A percentile compares a stretch with the other conserved stretches of the same genome.
phyloP scores from a whole-genome alignment of 2,329 filamentous ascomycete species.

The Fusarium bulbicola region DNA sequence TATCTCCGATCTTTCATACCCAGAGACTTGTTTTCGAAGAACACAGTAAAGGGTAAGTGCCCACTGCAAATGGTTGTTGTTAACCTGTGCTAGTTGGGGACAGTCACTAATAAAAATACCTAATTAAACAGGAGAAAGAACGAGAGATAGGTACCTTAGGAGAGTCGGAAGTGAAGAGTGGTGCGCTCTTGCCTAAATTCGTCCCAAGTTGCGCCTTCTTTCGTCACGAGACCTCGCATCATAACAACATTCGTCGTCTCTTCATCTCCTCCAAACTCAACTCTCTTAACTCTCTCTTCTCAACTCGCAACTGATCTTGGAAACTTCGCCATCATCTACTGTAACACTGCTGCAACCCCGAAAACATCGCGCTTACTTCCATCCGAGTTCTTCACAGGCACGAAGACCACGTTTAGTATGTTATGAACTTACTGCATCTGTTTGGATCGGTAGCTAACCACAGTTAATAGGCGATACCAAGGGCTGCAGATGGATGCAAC shows the following conservation, averaged over 20 bases:
- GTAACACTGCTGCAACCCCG: neutral
- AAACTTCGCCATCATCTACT: conserved; percentile 4
- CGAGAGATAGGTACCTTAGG: neutral
- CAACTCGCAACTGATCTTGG: neutral
- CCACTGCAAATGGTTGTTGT: neutral
- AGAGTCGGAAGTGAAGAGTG: neutral
- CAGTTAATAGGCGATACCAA: neutral
- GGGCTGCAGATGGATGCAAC: neutral
- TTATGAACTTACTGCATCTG: neutral
- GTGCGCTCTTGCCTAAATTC: conserved; percentile 16
- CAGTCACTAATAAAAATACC: neutral
- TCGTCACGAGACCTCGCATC: neutral
- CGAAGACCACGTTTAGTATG: conserved; percentile 5
- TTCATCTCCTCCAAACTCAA: neutral
- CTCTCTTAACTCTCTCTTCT: conserved; percentile 15
- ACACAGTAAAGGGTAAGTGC: conserved; percentile 9
- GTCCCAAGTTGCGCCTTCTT: conserved; percentile 25
- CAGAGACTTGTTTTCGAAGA: neutral
- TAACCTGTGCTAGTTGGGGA: neutral
- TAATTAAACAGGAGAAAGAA: neutral
- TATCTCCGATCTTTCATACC: neutral
- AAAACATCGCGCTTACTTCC: neutral
- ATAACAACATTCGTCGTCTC: conserved; percentile 1
- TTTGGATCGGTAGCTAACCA: neutral
- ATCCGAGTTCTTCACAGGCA: neutral